phyloP scores from a whole-genome alignment of 169 alveolate species.

The Blepharisma undulans region DNA sequence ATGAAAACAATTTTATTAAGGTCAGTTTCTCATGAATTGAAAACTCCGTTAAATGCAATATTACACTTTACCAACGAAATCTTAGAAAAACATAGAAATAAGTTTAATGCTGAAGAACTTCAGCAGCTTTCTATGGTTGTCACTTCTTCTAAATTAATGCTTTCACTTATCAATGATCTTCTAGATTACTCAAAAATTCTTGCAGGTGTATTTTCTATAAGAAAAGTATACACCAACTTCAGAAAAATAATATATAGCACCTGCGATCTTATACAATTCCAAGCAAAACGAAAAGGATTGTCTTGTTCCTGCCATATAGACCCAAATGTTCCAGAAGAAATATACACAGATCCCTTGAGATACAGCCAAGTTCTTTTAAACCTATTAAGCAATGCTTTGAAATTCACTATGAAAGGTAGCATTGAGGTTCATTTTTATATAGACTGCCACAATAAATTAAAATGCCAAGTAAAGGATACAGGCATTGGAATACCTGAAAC shows the following conservation, averaged over 20 bases:
- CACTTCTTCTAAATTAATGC: background rate
- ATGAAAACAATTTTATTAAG: background rate
- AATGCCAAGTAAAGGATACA: constrained; percentile 8
- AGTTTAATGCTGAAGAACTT: background rate
- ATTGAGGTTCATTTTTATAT: background rate
- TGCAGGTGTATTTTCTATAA: background rate
- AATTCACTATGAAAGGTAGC: constrained; percentile 18
- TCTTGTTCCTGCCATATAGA: background rate
- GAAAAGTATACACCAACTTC: background rate
- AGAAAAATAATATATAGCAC: background rate
- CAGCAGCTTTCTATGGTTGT: background rate
- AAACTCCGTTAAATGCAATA: constrained; percentile 21
- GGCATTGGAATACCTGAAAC: constrained; percentile 24
- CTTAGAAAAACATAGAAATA: background rate
- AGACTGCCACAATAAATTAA: background rate
- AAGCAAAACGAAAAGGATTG: background rate
- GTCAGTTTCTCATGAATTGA: constrained; percentile 14
- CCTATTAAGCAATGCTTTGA: constrained; percentile 27
- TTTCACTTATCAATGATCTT: background rate
- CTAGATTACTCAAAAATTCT: constrained; percentile 11
- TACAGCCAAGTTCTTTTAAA: background rate
- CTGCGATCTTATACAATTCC: background rate
- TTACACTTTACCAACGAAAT: background rate
- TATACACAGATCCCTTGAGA: constrained; percentile 4
- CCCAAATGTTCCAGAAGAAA: background rate